These are phyloP conservation scores for Lachancea cidri DNA, from an alignment of 805 yeast genomes.

Conservation along the genomic window DNA sequence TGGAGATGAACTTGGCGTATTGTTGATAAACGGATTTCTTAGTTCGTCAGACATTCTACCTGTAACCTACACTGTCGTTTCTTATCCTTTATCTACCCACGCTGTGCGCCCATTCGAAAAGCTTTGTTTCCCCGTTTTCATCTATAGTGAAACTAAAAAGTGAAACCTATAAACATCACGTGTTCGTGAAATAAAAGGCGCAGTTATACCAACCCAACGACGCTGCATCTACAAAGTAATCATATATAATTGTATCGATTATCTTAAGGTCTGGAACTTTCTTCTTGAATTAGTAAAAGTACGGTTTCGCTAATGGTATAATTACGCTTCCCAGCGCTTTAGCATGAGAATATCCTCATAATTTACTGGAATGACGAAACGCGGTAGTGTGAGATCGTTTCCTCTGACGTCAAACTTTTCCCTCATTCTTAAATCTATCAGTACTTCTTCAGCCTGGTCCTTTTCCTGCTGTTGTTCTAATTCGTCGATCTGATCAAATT, in stretches of 20 bases:
- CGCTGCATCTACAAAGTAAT: not conserved
- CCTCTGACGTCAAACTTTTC: slow-evolving; percentile 74
- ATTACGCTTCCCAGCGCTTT: slow-evolving; percentile 9
- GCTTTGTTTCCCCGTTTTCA: not conserved
- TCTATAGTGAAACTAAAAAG: too few species aligned
- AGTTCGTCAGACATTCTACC: slow-evolving; percentile 13
- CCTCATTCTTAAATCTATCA: slow-evolving; percentile 58
- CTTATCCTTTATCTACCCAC: not conserved
- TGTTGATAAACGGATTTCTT: slow-evolving; percentile 30
- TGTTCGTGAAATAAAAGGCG: too few species aligned
- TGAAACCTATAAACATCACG: not conserved
- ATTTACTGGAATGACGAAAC: slow-evolving; percentile 57
- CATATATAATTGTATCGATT: too few species aligned
- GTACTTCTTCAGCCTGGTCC: slow-evolving; percentile 56
- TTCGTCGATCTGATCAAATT: slow-evolving; percentile 76
- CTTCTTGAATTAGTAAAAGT: too few species aligned
- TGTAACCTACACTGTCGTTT: not conserved
- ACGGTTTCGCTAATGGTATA: too few species aligned
- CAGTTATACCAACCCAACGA: too few species aligned
- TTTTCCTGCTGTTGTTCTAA: slow-evolving; percentile 54
- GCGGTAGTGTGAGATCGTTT: slow-evolving; percentile 42
- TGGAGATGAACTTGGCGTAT: slow-evolving; percentile 33
- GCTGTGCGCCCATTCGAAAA: not conserved
- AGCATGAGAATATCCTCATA: slow-evolving; percentile 32
- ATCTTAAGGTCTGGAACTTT: too few species aligned